Conservation (phyloP, 352 stramenopile species). For the Elongisporangium undulatum region DNA sequence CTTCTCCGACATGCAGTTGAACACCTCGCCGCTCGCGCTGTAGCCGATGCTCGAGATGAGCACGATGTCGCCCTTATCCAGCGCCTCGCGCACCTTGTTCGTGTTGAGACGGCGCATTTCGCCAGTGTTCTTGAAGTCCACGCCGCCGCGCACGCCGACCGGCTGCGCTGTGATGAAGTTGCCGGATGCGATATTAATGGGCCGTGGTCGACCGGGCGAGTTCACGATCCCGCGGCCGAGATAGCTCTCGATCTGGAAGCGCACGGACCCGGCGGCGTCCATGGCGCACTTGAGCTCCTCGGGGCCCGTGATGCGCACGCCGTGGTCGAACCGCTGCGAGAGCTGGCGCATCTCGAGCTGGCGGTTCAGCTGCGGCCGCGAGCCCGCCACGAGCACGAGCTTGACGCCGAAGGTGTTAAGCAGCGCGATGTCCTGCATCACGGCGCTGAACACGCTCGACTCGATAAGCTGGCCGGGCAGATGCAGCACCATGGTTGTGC, state of each 20-base stretch:
- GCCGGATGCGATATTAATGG: constrained; percentile 93
- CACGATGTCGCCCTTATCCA: constrained; percentile 95
- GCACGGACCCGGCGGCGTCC: constrained; percentile 91
- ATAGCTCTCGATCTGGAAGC: constrained; percentile 87
- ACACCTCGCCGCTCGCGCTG: constrained; percentile 93
- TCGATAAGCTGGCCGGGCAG: constrained; percentile 94
- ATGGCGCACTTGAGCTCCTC: constrained; percentile 92
- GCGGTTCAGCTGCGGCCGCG: constrained; percentile 92
- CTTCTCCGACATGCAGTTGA: constrained; percentile 88
- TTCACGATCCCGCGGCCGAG: constrained; percentile 85
- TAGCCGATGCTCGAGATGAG: constrained; percentile 96
- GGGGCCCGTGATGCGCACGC: constrained; percentile 89
- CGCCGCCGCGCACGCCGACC: constrained; percentile 80
- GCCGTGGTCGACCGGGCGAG: constrained; percentile 49
- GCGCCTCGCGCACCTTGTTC: constrained; percentile 85
- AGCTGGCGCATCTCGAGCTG: constrained; percentile 79
- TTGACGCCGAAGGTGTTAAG: constrained; percentile 95
- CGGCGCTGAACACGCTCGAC: constrained; percentile 86
- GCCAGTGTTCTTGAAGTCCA: constrained; percentile 90
- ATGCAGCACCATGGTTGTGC: constrained; percentile 94
- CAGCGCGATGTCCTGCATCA: constrained; percentile 95
- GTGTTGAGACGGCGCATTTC: constrained; percentile 94
- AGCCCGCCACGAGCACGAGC: constrained; percentile 94
- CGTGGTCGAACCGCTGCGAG: constrained; percentile 68
- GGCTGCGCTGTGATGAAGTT: constrained; percentile 96